Evolutionary conservation across 1,284 basidiomycete species (phyloP).

Genomic region (Marasmius fiardii): DNA sequence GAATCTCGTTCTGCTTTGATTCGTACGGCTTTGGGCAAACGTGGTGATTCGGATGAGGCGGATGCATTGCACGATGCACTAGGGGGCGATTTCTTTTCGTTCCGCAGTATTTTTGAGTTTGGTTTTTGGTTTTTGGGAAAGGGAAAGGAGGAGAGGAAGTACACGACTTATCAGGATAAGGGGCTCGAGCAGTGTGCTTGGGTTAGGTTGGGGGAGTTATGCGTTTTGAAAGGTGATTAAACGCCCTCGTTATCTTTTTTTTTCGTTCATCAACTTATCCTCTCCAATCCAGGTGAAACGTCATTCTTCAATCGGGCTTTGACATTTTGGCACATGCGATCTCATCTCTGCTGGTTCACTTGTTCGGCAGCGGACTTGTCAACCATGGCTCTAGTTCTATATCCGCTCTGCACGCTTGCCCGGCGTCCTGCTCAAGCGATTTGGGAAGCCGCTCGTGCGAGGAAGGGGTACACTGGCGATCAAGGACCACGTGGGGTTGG

Average conservation of each 20-base stretch:
- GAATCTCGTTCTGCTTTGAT: conserved; percentile 17
- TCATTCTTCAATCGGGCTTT: conserved; percentile 42
- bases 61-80: conserved; percentile 35
- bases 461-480: conserved; percentile 10
- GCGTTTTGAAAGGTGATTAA: conserved; percentile 39
- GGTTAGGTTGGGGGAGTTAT: conserved; percentile 49
- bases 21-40: conserved; percentile 22
- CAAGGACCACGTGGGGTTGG: conserved; percentile 12
- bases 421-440: conserved; percentile 33
- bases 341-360: conserved; percentile 35
- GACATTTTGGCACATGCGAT: conserved; percentile 48
- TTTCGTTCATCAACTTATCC: conserved; percentile 17
- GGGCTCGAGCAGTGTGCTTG: conserved; percentile 49
- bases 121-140: too few relatives aligned
- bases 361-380: conserved; percentile 46
- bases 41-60: conserved; percentile 37
- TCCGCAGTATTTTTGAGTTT: conserved; percentile 26
- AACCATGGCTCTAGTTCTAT: conserved; percentile 55
- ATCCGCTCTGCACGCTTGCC: conserved; percentile 28
- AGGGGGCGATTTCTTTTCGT: conserved; percentile 34
- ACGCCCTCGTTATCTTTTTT: conserved; percentile 2
- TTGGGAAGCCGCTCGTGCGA: conserved; percentile 34
- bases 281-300: conserved; percentile 23
- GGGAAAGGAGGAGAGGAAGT: conserved; percentile 23
- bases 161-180: conserved; percentile 33